Evolutionary conservation across 2,329 filamentous ascomycete species (phyloP), one percentile per base, ranked within the genome.

Genomic region (Gaeumannomyces tritici): DNA sequence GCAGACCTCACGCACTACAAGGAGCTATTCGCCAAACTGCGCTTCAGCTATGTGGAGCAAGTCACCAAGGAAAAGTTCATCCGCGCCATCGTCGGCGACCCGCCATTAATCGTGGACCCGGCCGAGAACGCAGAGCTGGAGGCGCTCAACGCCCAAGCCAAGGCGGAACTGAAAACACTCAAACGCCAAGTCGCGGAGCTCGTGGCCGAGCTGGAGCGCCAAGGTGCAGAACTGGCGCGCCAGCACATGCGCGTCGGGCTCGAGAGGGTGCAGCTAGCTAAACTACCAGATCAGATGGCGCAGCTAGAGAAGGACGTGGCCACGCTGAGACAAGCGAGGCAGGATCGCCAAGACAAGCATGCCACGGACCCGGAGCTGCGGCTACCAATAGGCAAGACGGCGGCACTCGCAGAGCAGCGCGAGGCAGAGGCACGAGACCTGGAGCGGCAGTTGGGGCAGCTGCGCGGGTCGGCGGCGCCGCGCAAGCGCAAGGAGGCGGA

Each of bases 11-110:
- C 83, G 33, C 93, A 98, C 75, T 97, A 98, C 78, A 91, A 90
- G 77, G 93, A 97, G 75, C 84, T 98, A 26, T 99, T 98, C 75
- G 89, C 91, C 55, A 98, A 99, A 77, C 83, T 98, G 54, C 91
- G 93, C 68, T 98, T 98, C 79, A 96, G 90, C 66, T 98, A 98
- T 76, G 89, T 97, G 69, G 95, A 99, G 76, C 95, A 98, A 79
- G 92, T 98, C 65, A 98, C 93, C 57, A 99, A 98, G 76, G 95
- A 99, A 74, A 96, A 96, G 71, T 98, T 97, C 74, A 88, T 99
- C 62, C 90, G 92, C 67, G 88, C 90, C 66, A 96, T 98, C 68
- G 91, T 96, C 21, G 91, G 91, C 66, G 90, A 96, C 66, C 91
- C 93, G 59, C 95, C 93, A 0, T 81, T 93, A 21, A 89, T 98